Evolutionary conservation across 148 eudicot species (phyloP).

Genomic region (Nyssa sinensis): DNA sequence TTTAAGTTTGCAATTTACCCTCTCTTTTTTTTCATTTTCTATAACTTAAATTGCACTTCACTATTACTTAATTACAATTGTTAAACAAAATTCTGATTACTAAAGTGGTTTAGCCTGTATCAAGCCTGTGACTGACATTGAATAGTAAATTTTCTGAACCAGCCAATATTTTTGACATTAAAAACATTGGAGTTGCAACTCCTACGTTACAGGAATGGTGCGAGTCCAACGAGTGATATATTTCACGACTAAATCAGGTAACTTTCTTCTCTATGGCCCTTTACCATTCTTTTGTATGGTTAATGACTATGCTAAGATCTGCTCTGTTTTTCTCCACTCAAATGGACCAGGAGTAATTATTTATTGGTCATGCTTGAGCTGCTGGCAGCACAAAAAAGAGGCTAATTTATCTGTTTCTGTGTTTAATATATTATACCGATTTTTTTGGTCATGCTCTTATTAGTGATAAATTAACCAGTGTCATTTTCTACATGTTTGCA

Average conservation of each 20-base stretch:
- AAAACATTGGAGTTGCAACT: constrained; percentile 70
- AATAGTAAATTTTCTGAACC: constrained; percentile 18
- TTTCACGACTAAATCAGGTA: constrained; percentile 14
- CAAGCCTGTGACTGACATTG: constrained; percentile 21
- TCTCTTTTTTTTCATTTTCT: not conserved
- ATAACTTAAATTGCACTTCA: not conserved
- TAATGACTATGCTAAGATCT: no score
- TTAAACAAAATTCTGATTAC: not conserved
- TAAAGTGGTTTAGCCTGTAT: not conserved
- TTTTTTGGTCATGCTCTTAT: no score
- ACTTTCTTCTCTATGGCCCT: not conserved
- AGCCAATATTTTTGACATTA: constrained; percentile 85
- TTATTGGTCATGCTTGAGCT: no score
- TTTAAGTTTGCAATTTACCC: no score
- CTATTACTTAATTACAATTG: not conserved
- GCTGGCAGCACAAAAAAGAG: no score
- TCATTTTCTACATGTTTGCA: no score
- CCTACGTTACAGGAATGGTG: constrained; percentile 82
- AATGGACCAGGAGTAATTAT: no score
- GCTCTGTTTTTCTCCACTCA: no score
- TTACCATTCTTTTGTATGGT: not conserved
- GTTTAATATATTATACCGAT: no score
- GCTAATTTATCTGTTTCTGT: no score
- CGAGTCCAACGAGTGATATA: constrained; percentile 26
- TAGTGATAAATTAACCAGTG: no score